Evolutionary conservation across 345 rosid species (phyloP).

Genomic region (Turritis glabra): DNA sequence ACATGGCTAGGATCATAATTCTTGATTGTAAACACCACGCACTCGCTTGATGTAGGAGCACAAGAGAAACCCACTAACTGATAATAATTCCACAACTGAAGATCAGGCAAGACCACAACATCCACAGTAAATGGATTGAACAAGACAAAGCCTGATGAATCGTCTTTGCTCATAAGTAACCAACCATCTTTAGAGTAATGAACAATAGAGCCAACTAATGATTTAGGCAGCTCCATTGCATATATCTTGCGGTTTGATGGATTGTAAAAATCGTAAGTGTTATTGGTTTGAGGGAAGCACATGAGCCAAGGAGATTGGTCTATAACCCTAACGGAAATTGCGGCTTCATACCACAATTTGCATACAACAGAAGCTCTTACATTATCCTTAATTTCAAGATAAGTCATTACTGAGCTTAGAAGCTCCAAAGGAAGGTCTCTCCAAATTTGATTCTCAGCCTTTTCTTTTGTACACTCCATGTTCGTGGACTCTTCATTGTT

Average conservation of each 20-base stretch:
- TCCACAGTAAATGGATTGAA: constrained; percentile 65
- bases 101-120: constrained; percentile 50
- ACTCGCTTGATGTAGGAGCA: constrained; percentile 55
- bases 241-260: constrained; percentile 52
- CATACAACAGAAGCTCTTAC: constrained; percentile 62
- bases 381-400: constrained; percentile 53
- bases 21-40: constrained; percentile 63
- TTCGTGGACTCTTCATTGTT: background rate
- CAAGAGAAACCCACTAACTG: constrained; percentile 75
- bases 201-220: constrained; percentile 56
- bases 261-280: constrained; percentile 58
- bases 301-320: constrained; percentile 74
- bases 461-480: constrained; percentile 18
- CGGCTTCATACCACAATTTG: constrained; percentile 62
- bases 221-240: constrained; percentile 57
- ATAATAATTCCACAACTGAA: constrained; percentile 21
- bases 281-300: constrained; percentile 54
- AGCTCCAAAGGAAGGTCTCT: constrained; percentile 39
- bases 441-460: constrained; percentile 18
- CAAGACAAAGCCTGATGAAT: constrained; percentile 56
- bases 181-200: constrained; percentile 72
- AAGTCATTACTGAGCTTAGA: constrained; percentile 49
- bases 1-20: constrained; percentile 57
- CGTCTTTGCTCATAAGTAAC: constrained; percentile 58
- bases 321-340: constrained; percentile 53